These are phyloP conservation scores for Kodamaea laetipori DNA, from an alignment of 805 yeast genomes.

Conservation along the genomic window DNA sequence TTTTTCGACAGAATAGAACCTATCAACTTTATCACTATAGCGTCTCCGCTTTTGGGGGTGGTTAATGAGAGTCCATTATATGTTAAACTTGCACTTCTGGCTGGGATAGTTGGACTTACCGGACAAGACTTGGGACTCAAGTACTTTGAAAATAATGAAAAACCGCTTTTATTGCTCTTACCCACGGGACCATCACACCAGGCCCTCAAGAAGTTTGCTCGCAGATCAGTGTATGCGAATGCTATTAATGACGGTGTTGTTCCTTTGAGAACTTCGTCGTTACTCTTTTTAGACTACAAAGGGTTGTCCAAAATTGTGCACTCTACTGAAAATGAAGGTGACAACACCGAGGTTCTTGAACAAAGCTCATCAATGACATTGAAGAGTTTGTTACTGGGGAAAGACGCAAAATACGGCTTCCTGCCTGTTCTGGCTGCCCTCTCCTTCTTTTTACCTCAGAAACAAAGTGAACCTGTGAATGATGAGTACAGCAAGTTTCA, in stretches of 20 bases:
- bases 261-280: constrained; percentile 86
- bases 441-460: constrained; percentile 46
- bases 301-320: constrained; percentile 41
- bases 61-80: constrained; percentile 85
- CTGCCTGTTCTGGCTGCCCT: constrained; percentile 40
- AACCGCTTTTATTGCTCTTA: constrained; percentile 72
- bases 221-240: constrained; percentile 87
- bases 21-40: constrained; percentile 76
- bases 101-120: constrained; percentile 89
- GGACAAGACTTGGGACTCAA: constrained; percentile 86
- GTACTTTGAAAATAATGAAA: constrained; percentile 41
- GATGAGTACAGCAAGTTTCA: constrained; percentile 17
- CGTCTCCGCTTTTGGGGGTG: constrained; percentile 88
- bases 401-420: constrained; percentile 19
- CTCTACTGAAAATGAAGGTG: constrained; percentile 13
- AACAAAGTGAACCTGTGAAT: constrained; percentile 32
- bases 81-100: constrained; percentile 78
- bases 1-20: constrained; percentile 71
- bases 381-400: constrained; percentile 13
- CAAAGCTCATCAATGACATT: constrained; percentile 2
- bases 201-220: constrained; percentile 60
- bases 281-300: constrained; percentile 82
- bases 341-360: constrained; percentile 9
- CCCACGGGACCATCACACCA: constrained; percentile 75
- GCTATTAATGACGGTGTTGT: constrained; percentile 93